Conservation (phyloP, 371 early-diverging fungal genomes). For the Saksenaea vasiformis region DNA sequence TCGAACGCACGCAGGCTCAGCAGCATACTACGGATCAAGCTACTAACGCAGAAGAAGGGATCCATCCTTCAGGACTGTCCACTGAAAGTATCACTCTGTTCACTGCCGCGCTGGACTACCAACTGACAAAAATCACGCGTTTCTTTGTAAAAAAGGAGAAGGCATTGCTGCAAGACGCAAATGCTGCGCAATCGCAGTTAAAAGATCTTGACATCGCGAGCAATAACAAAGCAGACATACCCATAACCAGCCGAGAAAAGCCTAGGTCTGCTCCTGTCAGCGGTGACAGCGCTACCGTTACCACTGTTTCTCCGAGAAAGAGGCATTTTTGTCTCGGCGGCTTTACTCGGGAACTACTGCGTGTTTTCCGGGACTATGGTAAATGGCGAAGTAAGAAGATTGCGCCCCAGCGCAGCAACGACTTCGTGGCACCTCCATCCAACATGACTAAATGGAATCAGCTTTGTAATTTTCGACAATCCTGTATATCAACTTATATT, state of each 20-base stretch:
- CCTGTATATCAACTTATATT: conserved; percentile 15
- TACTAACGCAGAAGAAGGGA: not conserved
- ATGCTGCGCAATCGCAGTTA: not conserved
- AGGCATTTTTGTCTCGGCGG: not conserved
- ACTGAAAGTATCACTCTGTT: not conserved
- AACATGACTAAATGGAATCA: not conserved
- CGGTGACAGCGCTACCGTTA: not conserved
- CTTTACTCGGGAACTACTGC: not conserved
- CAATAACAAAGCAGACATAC: not conserved
- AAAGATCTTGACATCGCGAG: not conserved
- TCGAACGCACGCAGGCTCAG: conserved; percentile 17
- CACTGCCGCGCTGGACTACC: conserved; percentile 16
- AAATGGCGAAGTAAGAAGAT: not conserved
- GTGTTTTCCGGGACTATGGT: not conserved
- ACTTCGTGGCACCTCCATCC: not conserved
- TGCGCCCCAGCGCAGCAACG: not conserved
- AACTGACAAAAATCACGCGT: conserved; percentile 18
- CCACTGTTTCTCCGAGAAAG: not conserved
- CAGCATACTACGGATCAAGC: not conserved
- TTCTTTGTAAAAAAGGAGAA: conserved; percentile 13
- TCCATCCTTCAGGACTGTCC: not conserved
- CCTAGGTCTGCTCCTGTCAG: not conserved
- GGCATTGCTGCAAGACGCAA: conserved; percentile 12
- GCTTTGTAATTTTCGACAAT: conserved; percentile 11
- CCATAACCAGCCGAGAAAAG: not conserved